These are phyloP conservation scores for Parachaetomium inaequale DNA, from an alignment of 495 filamentous ascomycete species.

Conservation along the genomic window DNA sequence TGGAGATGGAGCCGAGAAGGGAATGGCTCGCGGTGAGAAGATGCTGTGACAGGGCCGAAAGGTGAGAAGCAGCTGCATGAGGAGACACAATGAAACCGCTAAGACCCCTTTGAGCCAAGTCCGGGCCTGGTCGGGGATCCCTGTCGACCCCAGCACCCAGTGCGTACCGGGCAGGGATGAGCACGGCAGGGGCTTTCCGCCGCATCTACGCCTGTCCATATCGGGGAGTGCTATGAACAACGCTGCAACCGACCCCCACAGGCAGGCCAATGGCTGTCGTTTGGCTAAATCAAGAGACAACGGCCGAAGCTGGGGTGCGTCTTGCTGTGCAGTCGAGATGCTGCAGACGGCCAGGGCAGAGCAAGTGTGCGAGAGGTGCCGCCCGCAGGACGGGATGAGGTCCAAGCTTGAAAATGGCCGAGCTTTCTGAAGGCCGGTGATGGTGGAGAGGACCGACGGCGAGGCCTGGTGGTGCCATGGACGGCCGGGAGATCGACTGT, in stretches of 20 bases:
- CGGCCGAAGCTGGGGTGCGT: conserved; percentile 29
- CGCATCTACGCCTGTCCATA: conserved; percentile 27
- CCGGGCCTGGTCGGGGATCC: conserved; percentile 20
- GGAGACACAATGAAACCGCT: conserved; percentile 35
- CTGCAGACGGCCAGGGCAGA: conserved; percentile 15
- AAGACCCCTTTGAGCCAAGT: conserved; percentile 26
- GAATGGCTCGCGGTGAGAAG: conserved; percentile 20
- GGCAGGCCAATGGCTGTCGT: conserved; percentile 23
- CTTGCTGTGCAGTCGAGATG: conserved; percentile 18
- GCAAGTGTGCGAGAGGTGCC: neutral
- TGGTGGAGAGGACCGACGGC: neutral
- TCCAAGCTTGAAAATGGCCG: conserved; percentile 1
- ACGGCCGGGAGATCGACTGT: neutral
- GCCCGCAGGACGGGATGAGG: conserved; percentile 16
- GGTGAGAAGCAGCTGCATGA: conserved; percentile 30
- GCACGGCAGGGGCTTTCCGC: conserved; percentile 21
- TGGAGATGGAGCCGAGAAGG: conserved; percentile 15
- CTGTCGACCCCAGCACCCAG: conserved; percentile 10
- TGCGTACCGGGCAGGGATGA: conserved; percentile 12
- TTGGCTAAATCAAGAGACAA: conserved; percentile 32
- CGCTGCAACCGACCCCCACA: conserved; percentile 18
- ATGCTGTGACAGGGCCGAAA: conserved; percentile 25
- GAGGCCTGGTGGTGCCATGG: neutral
- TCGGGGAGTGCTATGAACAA: conserved; percentile 23
- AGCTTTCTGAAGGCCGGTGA: neutral